These are phyloP conservation scores for Plasmodium fragile DNA, from an alignment of 169 alveolate species.

Conservation along the genomic window DNA sequence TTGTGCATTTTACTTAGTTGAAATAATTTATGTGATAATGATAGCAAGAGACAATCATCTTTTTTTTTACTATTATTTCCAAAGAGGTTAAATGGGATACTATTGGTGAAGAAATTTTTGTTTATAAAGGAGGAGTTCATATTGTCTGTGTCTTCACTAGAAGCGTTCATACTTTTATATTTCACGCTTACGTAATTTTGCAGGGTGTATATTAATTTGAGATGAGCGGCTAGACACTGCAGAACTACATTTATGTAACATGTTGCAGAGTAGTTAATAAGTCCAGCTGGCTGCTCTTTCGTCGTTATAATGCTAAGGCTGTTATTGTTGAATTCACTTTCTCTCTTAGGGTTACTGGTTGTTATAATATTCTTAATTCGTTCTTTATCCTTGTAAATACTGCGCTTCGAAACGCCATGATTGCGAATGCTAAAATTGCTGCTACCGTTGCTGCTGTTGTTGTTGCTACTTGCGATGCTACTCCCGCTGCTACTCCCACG, in stretches of 20 bases:
- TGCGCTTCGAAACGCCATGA: not conserved
- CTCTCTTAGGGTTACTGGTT: slow-evolving; percentile 23
- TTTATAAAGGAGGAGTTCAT: slow-evolving; percentile 57
- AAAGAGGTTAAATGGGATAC: slow-evolving; percentile 63
- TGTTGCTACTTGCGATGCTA: not conserved
- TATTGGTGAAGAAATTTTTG: slow-evolving; percentile 66
- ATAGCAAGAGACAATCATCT: slow-evolving; percentile 28
- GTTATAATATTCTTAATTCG: not conserved
- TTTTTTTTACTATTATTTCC: slow-evolving; percentile 71
- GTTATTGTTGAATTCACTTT: not conserved
- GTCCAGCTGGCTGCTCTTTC: slow-evolving; percentile 66
- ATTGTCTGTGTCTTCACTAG: slow-evolving; percentile 62
- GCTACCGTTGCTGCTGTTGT: slow-evolving; percentile 11
- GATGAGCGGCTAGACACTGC: slow-evolving; percentile 38
- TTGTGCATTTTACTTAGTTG: slow-evolving; percentile 68
- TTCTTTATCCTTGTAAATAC: not conserved
- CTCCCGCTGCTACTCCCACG: slow-evolving; percentile 28
- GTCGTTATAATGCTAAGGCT: not conserved
- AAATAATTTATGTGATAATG: slow-evolving; percentile 47
- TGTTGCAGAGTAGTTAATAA: slow-evolving; percentile 56
- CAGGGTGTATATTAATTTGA: slow-evolving; percentile 44
- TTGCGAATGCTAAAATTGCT: slow-evolving; percentile 36
- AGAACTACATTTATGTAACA: slow-evolving; percentile 63
- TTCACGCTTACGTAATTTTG: slow-evolving; percentile 56
- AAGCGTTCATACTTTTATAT: slow-evolving; percentile 28